Evolutionary conservation across 345 rosid species (phyloP).

Genomic region (Xanthoceras sorbifolium): DNA sequence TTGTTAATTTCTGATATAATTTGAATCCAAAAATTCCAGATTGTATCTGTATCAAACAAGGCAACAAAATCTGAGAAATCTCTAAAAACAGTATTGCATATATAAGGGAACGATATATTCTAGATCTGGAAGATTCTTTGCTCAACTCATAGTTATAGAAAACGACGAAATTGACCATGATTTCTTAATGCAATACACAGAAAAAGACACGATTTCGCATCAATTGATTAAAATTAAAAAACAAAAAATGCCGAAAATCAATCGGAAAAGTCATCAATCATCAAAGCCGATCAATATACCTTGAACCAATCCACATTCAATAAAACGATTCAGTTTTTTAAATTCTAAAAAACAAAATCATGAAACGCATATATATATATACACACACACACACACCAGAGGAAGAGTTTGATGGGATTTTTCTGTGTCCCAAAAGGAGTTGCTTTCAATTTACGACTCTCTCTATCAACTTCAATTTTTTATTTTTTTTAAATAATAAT

Average conservation of each 20-base stretch:
- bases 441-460: slow-evolving; percentile 36
- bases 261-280: slow-evolving; percentile 7
- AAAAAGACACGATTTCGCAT: slow-evolving; percentile 22
- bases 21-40: slow-evolving; percentile 22
- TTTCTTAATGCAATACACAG: slow-evolving; percentile 2
- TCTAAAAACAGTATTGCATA: not conserved
- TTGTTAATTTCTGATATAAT: slow-evolving; percentile 1
- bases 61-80: slow-evolving; percentile 21
- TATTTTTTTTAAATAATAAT: not conserved
- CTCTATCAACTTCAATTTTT: slow-evolving; percentile 17
- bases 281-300: slow-evolving; percentile 22
- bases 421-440: slow-evolving; percentile 14
- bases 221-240: not conserved
- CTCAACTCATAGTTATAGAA: not conserved
- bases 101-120: slow-evolving; percentile 10
- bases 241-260: not conserved
- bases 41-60: slow-evolving; percentile 31
- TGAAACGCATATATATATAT: not conserved
- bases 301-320: slow-evolving; percentile 23
- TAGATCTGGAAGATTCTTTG: slow-evolving; percentile 24
- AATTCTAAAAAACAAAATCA: slow-evolving; percentile 2
- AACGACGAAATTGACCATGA: slow-evolving; percentile 16
- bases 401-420: not conserved
- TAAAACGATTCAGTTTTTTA: slow-evolving; percentile 23
- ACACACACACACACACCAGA: not conserved